Conservation (phyloP, 345 rosid species). For the Salix brachista region DNA sequence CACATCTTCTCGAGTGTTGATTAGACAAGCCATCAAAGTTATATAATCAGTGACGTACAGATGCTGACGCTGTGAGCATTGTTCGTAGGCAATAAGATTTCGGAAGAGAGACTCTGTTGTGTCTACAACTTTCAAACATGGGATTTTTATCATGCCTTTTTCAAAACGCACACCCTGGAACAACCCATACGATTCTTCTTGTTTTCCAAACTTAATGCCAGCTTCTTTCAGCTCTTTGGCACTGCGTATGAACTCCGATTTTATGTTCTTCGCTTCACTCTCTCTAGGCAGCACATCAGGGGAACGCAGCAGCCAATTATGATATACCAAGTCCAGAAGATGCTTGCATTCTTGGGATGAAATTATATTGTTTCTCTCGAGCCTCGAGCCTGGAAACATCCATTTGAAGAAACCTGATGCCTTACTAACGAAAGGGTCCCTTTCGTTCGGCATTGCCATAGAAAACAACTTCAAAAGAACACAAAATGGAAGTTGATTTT, state of each 20-base stretch:
- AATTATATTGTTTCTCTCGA: background rate
- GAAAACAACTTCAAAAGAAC: conserved; percentile 1
- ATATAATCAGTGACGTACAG: conserved; percentile 8
- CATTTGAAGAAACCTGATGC: rapidly evolving
- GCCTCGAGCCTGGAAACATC: background rate
- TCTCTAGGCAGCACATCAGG: too few relatives aligned
- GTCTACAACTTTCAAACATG: background rate
- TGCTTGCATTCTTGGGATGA: background rate
- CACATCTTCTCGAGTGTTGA: conserved; percentile 20
- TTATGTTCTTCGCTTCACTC: background rate
- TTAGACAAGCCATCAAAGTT: conserved; percentile 13
- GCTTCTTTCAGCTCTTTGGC: conserved; percentile 22
- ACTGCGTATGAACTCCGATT: background rate
- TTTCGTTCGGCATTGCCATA: background rate
- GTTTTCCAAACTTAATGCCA: conserved; percentile 14
- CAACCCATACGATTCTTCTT: background rate
- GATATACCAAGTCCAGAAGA: conserved; percentile 2
- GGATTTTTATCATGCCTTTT: conserved; percentile 16
- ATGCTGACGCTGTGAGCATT: background rate
- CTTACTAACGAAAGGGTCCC: background rate
- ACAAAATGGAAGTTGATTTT: conserved; percentile 22
- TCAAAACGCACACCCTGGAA: conserved; percentile 7
- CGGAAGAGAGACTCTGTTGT: conserved; percentile 8
- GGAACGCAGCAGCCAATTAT: background rate
- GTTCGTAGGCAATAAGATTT: conserved; percentile 27